These are phyloP conservation scores for Climacium dendroides DNA, from an alignment of 225 moss, liverwort and hornwort species.

Conservation along the genomic window DNA sequence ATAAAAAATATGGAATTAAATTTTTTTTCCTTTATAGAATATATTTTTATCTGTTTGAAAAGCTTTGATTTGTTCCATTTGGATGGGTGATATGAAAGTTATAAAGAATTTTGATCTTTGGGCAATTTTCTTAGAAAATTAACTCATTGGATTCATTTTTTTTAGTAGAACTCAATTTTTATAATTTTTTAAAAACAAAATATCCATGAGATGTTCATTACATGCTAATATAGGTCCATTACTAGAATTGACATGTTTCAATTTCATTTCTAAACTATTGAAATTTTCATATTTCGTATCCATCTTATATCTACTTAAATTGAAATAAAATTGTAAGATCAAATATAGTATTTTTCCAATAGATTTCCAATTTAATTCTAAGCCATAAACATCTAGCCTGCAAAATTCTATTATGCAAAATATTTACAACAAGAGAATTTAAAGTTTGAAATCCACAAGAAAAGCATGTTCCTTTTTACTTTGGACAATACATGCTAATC, in stretches of 20 bases:
- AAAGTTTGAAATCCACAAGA: fast-evolving
- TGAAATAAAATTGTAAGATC: background rate
- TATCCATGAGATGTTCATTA: background rate
- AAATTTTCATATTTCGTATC: background rate
- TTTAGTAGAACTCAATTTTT: fast-evolving
- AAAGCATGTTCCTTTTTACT: background rate
- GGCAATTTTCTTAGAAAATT: background rate
- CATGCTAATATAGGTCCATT: background rate
- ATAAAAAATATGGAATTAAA: background rate
- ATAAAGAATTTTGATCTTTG: too few relatives aligned
- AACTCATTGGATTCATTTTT: background rate
- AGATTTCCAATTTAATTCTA: background rate
- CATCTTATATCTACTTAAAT: background rate
- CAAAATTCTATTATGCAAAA: background rate
- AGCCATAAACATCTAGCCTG: background rate
- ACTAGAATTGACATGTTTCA: background rate
- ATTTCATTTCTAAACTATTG: background rate
- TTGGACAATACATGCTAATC: fast-evolving
- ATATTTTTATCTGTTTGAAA: too few relatives aligned
- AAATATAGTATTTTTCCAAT: background rate
- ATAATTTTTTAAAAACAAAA: background rate
- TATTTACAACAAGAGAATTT: background rate
- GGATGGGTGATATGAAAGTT: too few relatives aligned
- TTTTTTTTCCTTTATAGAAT: too few relatives aligned
- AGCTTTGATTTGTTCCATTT: too few relatives aligned